Evolutionary conservation across 306 rosid species (phyloP).

Genomic region (Trichosanthes truncata): DNA sequence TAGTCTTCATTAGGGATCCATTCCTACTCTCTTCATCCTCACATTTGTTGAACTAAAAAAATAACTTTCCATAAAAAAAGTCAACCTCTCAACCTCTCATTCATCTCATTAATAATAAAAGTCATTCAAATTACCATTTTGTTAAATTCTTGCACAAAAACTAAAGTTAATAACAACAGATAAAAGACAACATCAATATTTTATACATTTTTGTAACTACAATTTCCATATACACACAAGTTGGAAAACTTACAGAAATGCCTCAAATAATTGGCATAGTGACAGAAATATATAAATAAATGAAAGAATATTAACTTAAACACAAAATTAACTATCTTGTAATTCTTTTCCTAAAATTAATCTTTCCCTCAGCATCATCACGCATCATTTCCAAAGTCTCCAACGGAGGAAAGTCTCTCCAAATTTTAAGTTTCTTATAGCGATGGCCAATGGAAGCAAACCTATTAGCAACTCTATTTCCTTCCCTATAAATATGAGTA

Average conservation of each 20-base stretch:
- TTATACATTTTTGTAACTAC: no score
- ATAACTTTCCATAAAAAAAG: no score
- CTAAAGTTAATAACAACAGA: no score
- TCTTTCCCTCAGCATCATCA: slow-evolving; percentile 69
- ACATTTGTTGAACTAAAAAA: no score
- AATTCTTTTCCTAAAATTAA: slow-evolving; percentile 33
- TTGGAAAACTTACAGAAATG: background rate
- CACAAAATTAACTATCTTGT: background rate
- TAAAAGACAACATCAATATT: no score
- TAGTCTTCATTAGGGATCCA: no score
- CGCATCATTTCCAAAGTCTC: slow-evolving; percentile 31
- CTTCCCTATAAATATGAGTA: slow-evolving; percentile 57
- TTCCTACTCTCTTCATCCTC: no score
- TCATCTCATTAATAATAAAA: background rate
- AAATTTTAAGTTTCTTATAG: slow-evolving; percentile 31
- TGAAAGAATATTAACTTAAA: background rate
- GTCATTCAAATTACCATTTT: background rate
- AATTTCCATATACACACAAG: background rate
- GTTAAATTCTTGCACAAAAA: no score
- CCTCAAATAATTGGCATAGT: background rate
- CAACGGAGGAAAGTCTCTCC: slow-evolving; percentile 43
- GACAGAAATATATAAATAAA: background rate
- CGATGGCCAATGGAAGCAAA: slow-evolving; percentile 63
- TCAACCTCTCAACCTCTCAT: background rate
- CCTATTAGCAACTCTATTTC: slow-evolving; percentile 58